These are phyloP conservation scores for Chaetomidium leptoderma DNA, from an alignment of 495 filamentous ascomycete species.

Conservation along the genomic window DNA sequence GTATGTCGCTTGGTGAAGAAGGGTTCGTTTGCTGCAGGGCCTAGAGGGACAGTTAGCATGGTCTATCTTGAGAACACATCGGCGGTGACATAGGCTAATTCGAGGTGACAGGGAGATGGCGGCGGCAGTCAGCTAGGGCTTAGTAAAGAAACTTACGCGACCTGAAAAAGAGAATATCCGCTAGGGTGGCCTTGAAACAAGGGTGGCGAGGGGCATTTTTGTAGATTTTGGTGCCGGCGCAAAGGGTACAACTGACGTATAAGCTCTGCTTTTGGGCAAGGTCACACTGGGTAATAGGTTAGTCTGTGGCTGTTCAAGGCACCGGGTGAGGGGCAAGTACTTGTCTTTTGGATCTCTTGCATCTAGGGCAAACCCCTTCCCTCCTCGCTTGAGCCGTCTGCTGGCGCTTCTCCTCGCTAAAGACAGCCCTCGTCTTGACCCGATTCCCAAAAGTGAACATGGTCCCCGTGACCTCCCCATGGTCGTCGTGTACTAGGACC, in stretches of 20 bases:
- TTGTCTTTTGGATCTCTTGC: constrained; percentile 29
- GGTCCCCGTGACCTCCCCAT: constrained; percentile 19
- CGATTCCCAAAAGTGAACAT: constrained; percentile 25
- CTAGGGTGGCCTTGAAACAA: constrained; percentile 26
- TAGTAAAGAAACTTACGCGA: constrained; percentile 17
- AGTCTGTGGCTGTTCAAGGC: background rate
- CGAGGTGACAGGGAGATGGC: no score
- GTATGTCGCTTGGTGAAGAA: constrained; percentile 22
- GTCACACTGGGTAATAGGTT: constrained; percentile 23
- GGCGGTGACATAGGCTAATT: no score
- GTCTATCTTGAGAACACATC: no score
- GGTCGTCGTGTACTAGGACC: constrained; percentile 8
- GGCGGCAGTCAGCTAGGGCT: no score
- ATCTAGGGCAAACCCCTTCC: constrained; percentile 27
- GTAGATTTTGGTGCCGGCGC: constrained; percentile 20
- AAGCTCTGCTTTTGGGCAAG: constrained; percentile 18
- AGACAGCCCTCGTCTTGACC: constrained; percentile 9
- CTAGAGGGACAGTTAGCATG: constrained; percentile 7
- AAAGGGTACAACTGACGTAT: constrained; percentile 25
- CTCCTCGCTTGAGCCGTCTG: constrained; percentile 23
- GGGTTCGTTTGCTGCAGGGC: constrained; percentile 31
- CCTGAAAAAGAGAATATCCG: constrained; percentile 29
- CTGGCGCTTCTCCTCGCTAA: constrained; percentile 24
- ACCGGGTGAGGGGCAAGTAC: constrained; percentile 4
- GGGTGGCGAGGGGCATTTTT: constrained; percentile 24